phyloP scores from a whole-genome alignment of 768 basidiomycete species.

The Boletus reticulatus region DNA sequence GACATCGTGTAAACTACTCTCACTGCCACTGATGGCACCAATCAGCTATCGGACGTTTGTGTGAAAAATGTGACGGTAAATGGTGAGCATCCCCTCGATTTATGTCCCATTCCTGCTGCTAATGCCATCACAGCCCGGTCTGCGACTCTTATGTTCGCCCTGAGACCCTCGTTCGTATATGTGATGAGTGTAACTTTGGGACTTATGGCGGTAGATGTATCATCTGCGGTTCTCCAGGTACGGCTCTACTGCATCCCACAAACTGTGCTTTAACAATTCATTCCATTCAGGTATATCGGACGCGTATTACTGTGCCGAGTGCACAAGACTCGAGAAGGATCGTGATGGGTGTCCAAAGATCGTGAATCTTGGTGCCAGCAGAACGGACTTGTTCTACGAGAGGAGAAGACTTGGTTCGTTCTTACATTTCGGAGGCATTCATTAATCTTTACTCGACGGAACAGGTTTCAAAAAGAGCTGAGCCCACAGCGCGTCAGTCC shows the following conservation, averaged over 20 bases:
- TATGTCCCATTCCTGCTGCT: background rate
- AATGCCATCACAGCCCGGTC: slow-evolving; percentile 66
- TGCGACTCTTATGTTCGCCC: slow-evolving; percentile 99
- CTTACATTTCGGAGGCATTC: slow-evolving; percentile 8
- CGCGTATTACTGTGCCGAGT: slow-evolving; percentile 98
- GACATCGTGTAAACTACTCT: background rate
- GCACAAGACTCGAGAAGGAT: slow-evolving; percentile 95
- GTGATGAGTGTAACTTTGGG: slow-evolving; percentile 99
- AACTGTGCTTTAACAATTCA: background rate
- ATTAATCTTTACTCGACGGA: background rate
- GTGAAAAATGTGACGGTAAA: slow-evolving; percentile 99
- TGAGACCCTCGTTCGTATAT: slow-evolving; percentile 96
- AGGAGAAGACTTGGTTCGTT: slow-evolving; percentile 71
- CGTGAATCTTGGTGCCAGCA: slow-evolving; percentile 91
- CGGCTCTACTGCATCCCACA: slow-evolving; percentile 14
- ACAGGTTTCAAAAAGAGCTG: slow-evolving; percentile 35
- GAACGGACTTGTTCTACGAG: slow-evolving; percentile 92
- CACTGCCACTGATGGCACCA: slow-evolving; percentile 7
- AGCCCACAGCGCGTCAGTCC: background rate
- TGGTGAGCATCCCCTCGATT: slow-evolving; percentile 56
- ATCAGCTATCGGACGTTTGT: slow-evolving; percentile 92
- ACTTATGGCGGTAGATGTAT: slow-evolving; percentile 98
- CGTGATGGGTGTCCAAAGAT: slow-evolving; percentile 98
- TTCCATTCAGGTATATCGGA: slow-evolving; percentile 82
- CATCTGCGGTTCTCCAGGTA: slow-evolving; percentile 95